Evolutionary conservation across 495 filamentous ascomycete species (phyloP).

Genomic region (Penicilliopsis zonata): DNA sequence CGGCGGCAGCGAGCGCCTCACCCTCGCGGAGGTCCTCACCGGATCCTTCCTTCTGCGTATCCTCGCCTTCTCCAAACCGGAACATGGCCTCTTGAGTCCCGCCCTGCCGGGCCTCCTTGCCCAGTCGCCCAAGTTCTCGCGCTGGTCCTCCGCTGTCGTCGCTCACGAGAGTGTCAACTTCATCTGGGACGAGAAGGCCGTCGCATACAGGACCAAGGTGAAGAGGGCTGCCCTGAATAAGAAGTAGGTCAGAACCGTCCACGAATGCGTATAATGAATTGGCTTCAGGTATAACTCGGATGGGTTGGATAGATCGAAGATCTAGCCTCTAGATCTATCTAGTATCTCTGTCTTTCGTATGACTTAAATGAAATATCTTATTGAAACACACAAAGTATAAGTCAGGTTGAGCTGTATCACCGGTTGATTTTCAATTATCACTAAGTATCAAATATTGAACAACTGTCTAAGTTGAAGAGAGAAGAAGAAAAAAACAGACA

Average conservation of each 20-base stretch:
- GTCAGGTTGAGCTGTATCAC: too few relatives aligned
- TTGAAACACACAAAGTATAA: too few relatives aligned
- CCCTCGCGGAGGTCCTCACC: constrained; percentile 61
- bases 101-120: constrained; percentile 34
- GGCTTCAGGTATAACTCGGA: too few relatives aligned
- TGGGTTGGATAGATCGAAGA: too few relatives aligned
- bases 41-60: constrained; percentile 58
- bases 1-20: constrained; percentile 62
- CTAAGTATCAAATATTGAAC: too few relatives aligned
- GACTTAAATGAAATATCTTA: too few relatives aligned
- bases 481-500: constrained; percentile 8
- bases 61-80: constrained; percentile 35
- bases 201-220: constrained; percentile 9
- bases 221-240: constrained; percentile 5
- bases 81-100: constrained; percentile 37
- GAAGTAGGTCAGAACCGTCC: not conserved
- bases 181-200: constrained; percentile 43
- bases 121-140: constrained; percentile 49
- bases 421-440: too few relatives aligned
- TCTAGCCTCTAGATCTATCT: too few relatives aligned
- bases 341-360: too few relatives aligned
- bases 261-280: too few relatives aligned
- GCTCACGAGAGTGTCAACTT: constrained; percentile 53
- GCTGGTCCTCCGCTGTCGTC: constrained; percentile 53
- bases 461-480: constrained; percentile 3